phyloP scores from a whole-genome alignment of 2,329 filamentous ascomycete genomes.

The Colletotrichum sidae region DNA sequence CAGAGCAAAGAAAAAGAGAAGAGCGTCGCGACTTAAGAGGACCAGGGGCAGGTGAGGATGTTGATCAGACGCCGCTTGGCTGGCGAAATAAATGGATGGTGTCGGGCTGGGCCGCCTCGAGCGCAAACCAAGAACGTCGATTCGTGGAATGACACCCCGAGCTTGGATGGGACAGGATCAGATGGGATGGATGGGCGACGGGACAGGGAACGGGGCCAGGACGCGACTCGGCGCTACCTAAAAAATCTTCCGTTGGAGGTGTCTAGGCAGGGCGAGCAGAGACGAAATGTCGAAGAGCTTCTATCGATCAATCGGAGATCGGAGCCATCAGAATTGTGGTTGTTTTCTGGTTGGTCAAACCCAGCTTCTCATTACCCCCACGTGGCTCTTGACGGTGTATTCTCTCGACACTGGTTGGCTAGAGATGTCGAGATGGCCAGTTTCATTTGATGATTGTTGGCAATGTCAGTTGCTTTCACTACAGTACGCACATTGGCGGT shows the following conservation, averaged over 20 bases:
- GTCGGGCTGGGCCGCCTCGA: slow-evolving; percentile 33
- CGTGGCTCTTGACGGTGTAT: slow-evolving; percentile 24
- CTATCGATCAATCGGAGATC: slow-evolving; percentile 12
- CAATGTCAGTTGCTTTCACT: slow-evolving; percentile 7
- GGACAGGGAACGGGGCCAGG: slow-evolving; percentile 18
- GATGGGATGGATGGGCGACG: not conserved
- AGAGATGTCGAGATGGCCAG: too few relatives aligned
- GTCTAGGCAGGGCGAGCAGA: slow-evolving; percentile 14
- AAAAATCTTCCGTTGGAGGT: slow-evolving; percentile 26
- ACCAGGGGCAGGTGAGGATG: slow-evolving; percentile 22
- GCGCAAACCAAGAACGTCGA: slow-evolving; percentile 24
- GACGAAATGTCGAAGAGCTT: not conserved
- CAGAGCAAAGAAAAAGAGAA: slow-evolving; percentile 12
- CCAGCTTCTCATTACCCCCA: slow-evolving; percentile 20
- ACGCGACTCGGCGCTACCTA: slow-evolving; percentile 15
- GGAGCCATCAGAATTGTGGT: not conserved
- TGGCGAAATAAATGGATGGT: not conserved
- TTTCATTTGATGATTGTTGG: not conserved
- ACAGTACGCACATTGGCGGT: not conserved
- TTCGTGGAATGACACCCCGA: slow-evolving; percentile 36
- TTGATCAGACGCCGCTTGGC: slow-evolving; percentile 21
- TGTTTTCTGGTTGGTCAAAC: not conserved
- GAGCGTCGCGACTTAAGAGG: slow-evolving; percentile 27
- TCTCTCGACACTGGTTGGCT: not conserved
- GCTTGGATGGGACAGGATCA: not conserved